Evolutionary conservation across 2,329 filamentous ascomycete species (phyloP), one percentile per base, ranked within the genome.

Genomic region (Geosmithia morbida): DNA sequence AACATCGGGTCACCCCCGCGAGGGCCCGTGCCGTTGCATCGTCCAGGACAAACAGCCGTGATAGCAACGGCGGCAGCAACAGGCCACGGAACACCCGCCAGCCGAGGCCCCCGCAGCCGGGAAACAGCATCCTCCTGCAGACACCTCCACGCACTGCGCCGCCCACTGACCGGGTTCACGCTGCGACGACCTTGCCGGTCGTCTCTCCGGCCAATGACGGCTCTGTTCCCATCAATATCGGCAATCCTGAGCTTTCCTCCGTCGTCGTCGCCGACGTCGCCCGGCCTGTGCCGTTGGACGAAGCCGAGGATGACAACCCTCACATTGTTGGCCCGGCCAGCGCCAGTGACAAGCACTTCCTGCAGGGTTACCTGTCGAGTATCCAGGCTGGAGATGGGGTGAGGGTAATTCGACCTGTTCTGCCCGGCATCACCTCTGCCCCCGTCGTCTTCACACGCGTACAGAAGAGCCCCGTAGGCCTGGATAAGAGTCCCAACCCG

Each of bases 321-420:
- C 72, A 78, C 52, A 78, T 81, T 49, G 69, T 81, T 46, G 75
- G 77, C 0, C 77, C 77, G 0, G 73, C 75, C 6, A 68, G 74
- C 6, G 76, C 74, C 5, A 72, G 72, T 45, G 77, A 81, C 60
- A 76, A 72, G 1, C 75, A 80, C 47, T 68, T 81, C 11, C 65
- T 81, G 43, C 72, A 77, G n/a, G 70, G 75, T 46, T 78, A 77
- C 48, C 68, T 80, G 49, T 61, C 61, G 6, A 55, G 57, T 5
- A 60, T 64, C 29, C 58, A 16, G 3, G 33, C 33, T 16, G 33
- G 55, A 1, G 61, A 55, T 10, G 54, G 57, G 4, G 54, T 55
- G 1, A 52, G 57, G 22, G 57, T 53, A 14, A 61, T 57, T 2
- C 56, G 55, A 22, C 58, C 60, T 49, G 54, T 60, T 7, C 55